Base-by-base conservation (phyloP, 257 asterid species). In the Leptodermis oblonga region DNA sequence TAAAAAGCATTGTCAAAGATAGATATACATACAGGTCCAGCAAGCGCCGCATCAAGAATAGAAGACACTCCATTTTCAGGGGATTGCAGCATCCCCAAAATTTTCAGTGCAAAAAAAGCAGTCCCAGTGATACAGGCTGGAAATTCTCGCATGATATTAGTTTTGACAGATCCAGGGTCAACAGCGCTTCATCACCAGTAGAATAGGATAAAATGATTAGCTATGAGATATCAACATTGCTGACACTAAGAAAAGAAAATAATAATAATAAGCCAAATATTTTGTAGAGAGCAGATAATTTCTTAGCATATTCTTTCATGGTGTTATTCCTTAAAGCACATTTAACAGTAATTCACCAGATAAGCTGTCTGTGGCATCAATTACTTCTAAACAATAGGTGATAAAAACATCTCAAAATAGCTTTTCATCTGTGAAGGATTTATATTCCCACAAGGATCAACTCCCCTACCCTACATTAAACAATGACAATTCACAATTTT, bases 141-240 rank as follows among this genome's bases (percentile, higher is more conserved):
- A 67, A 90, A 41, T 84, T 90, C 98, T 60, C 95, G 89, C 96
- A 92, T 85, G 67, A 92, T 86, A 63, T 86, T 86, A 53, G 97
- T 92, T 77, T 85, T 68, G 81, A 88, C 98, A 13, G 82, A 83
- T 74, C 98, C 98, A 79, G 98, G 98, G 76, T 90, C 98, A 62
- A 71, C 96, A 53, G 90, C 92, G 58, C 98, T 92, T 78, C 39
- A 63, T 25, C 51, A 64, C 65, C 66, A 56, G 52, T 37, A 56
- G 67, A 39, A 53, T 7, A 26, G 31, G 18, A 14, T 14, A 60
- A 4, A 60, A 33, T 60, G 22, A 5, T 33, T 34, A 20, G 9
- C 18, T 9, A 14, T 3, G 34, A 18, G 18, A 15, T 26, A 9
- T 54, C 6, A 17, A 10, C 14, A 14, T 28, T 14, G 18, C 30